Percentiles rank a stretch among this genome's conserved stretches.
These are phyloP conservation scores for Chimonanthus praecox DNA, from an alignment of 164 flowering plant genomes.

Conservation along the genomic window DNA sequence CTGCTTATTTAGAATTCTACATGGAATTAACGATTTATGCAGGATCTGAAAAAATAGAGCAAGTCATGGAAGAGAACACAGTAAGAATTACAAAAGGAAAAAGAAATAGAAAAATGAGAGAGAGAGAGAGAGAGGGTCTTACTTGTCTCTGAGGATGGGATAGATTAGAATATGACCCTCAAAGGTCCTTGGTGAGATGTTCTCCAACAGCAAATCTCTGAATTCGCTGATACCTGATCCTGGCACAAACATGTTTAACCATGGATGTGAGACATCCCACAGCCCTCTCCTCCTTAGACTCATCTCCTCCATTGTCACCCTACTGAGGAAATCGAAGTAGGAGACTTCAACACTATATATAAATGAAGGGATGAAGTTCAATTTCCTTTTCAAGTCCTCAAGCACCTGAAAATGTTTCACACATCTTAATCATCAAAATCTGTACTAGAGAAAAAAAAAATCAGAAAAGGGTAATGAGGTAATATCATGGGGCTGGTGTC, in stretches of 20 bases:
- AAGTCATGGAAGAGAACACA: no score
- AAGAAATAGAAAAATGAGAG: no score
- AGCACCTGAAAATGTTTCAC: constrained; percentile 16
- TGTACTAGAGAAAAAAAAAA: neutral
- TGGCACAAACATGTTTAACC: constrained; percentile 45
- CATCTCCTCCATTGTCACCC: constrained; percentile 32
- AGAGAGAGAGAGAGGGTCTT: constrained; percentile 5
- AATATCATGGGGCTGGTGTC: neutral
- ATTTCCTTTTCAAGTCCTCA: constrained; percentile 18
- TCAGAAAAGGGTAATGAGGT: neutral
- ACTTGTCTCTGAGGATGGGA: constrained; percentile 34
- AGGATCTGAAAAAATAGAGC: no score
- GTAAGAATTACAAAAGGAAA: no score
- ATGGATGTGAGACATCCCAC: constrained; percentile 51
- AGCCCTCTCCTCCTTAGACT: constrained; percentile 22
- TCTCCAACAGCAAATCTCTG: constrained; percentile 24
- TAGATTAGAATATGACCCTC: constrained; percentile 32
- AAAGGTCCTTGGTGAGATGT: constrained; percentile 24
- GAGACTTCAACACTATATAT: constrained; percentile 23
- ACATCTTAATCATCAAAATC: neutral
- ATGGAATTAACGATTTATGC: no score
- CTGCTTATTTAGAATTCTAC: no score
- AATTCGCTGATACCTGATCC: constrained; percentile 24
- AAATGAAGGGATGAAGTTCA: constrained; percentile 22
- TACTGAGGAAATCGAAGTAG: constrained; percentile 34